Conservation (phyloP, 805 yeast species). For the Candida dendrica region DNA sequence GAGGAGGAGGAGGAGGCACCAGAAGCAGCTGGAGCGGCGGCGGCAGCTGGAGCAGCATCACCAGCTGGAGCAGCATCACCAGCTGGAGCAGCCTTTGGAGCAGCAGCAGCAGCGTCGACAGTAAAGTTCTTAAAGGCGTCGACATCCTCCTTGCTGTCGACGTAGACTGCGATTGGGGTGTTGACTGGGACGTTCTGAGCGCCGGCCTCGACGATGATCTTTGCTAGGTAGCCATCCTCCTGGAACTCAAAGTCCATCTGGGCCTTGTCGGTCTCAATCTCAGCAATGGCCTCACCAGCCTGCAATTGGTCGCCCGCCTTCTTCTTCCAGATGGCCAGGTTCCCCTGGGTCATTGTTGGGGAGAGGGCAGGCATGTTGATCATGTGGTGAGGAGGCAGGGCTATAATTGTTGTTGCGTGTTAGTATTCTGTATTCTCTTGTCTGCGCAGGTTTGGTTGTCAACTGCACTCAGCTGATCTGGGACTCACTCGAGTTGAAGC, state of each 20-base stretch:
- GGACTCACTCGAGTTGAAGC: constrained; percentile 16
- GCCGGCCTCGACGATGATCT: constrained; percentile 77
- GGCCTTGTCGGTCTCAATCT: constrained; percentile 96
- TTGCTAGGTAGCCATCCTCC: constrained; percentile 91
- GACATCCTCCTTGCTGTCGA: constrained; percentile 79
- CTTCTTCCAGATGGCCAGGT: constrained; percentile 85
- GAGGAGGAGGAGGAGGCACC: constrained; percentile 16
- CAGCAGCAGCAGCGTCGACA: constrained; percentile 50
- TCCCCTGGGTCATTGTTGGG: constrained; percentile 99
- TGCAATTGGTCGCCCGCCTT: constrained; percentile 77
- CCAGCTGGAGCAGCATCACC: constrained; percentile 7
- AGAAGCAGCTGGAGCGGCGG: constrained; percentile 20
- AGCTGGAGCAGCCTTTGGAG: constrained; percentile 26
- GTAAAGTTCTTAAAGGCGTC: constrained; percentile 84
- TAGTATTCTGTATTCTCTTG: no score
- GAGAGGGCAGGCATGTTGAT: constrained; percentile 98
- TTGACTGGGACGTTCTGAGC: constrained; percentile 89
- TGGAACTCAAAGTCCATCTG: constrained; percentile 98
- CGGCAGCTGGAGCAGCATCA: constrained; percentile 13
- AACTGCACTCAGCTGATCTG: no score
- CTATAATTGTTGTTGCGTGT: background rate
- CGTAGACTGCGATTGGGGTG: constrained; percentile 94
- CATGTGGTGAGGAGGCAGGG: constrained; percentile 76
- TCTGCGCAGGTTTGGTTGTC: no score
- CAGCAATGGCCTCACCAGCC: constrained; percentile 94